Conservation (phyloP, 495 filamentous ascomycete species). For the Chlorociboria aeruginascens region DNA sequence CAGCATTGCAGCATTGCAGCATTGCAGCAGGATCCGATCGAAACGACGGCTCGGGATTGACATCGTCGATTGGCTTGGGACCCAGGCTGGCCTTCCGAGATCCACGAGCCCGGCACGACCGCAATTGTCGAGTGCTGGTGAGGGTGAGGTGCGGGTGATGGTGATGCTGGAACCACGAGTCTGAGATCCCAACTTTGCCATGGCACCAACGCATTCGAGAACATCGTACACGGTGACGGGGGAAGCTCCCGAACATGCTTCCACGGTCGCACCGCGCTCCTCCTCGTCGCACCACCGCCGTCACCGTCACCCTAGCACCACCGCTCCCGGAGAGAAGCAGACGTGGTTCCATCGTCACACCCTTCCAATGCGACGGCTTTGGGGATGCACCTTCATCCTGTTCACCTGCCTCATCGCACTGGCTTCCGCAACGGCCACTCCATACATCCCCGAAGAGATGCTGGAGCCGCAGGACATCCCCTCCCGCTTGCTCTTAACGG, state of each 20-base stretch:
- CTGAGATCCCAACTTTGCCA: background rate
- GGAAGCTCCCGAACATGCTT: background rate
- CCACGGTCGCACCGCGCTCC: slow-evolving; percentile 1
- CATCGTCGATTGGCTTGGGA: too few relatives aligned
- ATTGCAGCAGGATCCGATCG: too few relatives aligned
- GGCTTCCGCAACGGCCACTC: slow-evolving; percentile 1
- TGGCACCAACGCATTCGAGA: background rate
- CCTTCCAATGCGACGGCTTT: background rate
- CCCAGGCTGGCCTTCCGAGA: too few relatives aligned
- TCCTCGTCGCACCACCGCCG: slow-evolving; percentile 16
- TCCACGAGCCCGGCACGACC: too few relatives aligned
- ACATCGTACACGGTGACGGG: background rate
- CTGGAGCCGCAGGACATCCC: slow-evolving; percentile 4
- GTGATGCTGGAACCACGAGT: slow-evolving; percentile 21
- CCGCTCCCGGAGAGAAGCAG: slow-evolving; percentile 4
- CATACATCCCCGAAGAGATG: slow-evolving; percentile 16
- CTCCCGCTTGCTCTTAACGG: slow-evolving; percentile 14
- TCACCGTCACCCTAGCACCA: background rate
- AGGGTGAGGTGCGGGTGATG: too few relatives aligned
- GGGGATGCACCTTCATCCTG: slow-evolving; percentile 5
- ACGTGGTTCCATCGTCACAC: slow-evolving; percentile 7
- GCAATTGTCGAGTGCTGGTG: too few relatives aligned
- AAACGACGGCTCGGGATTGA: too few relatives aligned
- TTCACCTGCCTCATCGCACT: slow-evolving; percentile 10
- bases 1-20: too few relatives aligned